Base-by-base conservation (phyloP, 2,329 filamentous ascomycete species). In the Hypocrella siamensis region DNA sequence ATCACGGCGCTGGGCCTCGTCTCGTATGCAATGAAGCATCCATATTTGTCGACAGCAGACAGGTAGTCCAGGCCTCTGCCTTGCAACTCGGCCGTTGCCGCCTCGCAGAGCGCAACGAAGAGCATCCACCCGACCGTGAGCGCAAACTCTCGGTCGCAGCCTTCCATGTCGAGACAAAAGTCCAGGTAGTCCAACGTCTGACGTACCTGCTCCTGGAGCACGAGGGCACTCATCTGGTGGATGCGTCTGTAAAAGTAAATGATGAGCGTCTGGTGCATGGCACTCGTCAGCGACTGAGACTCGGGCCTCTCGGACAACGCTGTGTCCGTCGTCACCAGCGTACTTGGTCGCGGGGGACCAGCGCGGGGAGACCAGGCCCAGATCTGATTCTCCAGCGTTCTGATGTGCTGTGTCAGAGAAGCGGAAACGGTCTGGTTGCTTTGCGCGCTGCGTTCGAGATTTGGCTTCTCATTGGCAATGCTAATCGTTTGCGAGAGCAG, bases 171-270 rank as follows among this genome's bases (percentile, higher is more conserved):
- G 17, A 53, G 42, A 6, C 50, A 52, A 0, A 45, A 43, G 28
- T 57, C 35, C 1, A 63, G 44, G 17, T 46, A 49, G 16, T 61
- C 56, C 0, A 55, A 38, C 0, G 58, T 49, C 11, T 49, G 48
- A 2, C 40, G 37, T 0, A 63, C 58, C 3, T 46, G 38, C 51
- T 15, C 43, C 30, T 63, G 58, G 0, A 63, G 33, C 3, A 60
- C 48, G 29, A 54, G 53, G 8, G 56, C 47, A 19, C 57, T 55
- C 32, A 48, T 43, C 19, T 46, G 40, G 28, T 49, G 45, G 0
- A 64, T 53, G 4, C 58, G 45, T 2, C 60, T 49, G 37, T 63
- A 61, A 30, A 63, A 63, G 39, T 59, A 63, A 3, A 64, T 60
- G 4, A 54, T 43, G 9, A 63, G 38, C 1, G 58, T 57, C 21